A percentile compares a stretch with the other conserved stretches of the same genome.
Conservation (phyloP, 2,329 filamentous ascomycete genomes). For the Sporothrix humicola region DNA sequence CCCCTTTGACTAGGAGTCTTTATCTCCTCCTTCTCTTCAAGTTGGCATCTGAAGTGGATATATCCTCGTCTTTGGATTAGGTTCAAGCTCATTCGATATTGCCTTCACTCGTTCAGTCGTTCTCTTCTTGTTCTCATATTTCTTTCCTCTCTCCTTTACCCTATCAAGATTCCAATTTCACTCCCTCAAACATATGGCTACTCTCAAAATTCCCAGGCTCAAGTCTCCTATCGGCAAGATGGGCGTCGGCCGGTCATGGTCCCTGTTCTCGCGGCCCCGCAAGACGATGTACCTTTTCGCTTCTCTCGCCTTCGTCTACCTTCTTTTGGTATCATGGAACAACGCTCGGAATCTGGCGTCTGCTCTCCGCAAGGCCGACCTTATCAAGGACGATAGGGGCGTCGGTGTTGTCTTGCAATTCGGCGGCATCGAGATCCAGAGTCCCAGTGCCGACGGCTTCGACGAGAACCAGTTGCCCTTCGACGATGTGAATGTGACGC, state of each 20-base stretch:
- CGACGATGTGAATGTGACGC: conserved; percentile 12
- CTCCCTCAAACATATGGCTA: not conserved
- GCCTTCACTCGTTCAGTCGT: not conserved
- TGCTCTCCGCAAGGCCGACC: conserved; percentile 16
- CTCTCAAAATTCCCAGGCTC: not conserved
- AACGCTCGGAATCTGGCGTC: conserved; percentile 14
- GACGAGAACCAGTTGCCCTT: conserved; percentile 31
- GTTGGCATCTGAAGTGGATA: not conserved
- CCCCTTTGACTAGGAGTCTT: not conserved
- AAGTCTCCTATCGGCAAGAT: conserved; percentile 24
- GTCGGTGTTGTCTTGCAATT: conserved; percentile 17
- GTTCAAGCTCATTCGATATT: conserved; percentile 2
- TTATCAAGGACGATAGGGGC: conserved; percentile 14
- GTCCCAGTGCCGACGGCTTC: not conserved
- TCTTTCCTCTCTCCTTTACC: not conserved
- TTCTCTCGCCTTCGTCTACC: conserved; percentile 4
- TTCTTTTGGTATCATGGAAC: conserved; percentile 15
- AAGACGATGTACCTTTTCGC: conserved; percentile 10
- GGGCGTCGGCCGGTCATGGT: conserved; percentile 6
- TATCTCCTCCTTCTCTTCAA: not conserved
- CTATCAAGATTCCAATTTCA: no score
- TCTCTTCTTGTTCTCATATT: not conserved
- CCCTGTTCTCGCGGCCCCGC: conserved; percentile 23
- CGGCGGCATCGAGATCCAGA: conserved; percentile 20
- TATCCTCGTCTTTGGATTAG: conserved; percentile 11